Evolutionary conservation across 164 flowering plant genomes (phyloP).

Genomic region (Buxus sempervirens): DNA sequence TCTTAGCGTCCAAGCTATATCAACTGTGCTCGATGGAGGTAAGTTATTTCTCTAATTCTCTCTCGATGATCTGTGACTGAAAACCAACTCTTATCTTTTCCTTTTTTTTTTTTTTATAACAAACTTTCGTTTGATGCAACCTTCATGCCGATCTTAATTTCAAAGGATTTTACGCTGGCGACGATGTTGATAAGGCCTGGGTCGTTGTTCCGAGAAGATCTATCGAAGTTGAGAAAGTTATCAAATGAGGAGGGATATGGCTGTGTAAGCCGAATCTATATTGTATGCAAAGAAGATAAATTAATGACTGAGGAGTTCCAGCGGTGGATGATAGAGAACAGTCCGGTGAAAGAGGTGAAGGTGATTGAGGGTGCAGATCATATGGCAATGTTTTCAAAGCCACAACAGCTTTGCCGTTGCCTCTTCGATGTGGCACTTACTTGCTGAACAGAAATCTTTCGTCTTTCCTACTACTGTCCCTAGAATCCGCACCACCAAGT

Average conservation of each 20-base stretch:
- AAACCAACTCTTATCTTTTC: background rate
- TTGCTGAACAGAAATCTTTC: no score
- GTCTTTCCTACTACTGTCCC: no score
- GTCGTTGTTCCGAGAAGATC: constrained; percentile 11
- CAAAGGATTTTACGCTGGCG: constrained; percentile 29
- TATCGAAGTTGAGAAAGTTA: constrained; percentile 22
- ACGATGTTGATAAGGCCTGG: constrained; percentile 21
- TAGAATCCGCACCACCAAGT: no score
- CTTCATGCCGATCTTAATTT: no score
- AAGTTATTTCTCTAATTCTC: background rate
- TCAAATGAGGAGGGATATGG: constrained; percentile 16
- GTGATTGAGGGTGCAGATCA: constrained; percentile 25
- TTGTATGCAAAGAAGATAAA: constrained; percentile 17
- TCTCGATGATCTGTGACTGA: background rate
- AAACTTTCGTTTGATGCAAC: no score
- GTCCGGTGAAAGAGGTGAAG: constrained; percentile 17
- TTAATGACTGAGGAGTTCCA: constrained; percentile 5
- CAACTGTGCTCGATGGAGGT: constrained; percentile 40
- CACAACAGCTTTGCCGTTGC: constrained; percentile 14
- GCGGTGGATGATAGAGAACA: constrained; percentile 20
- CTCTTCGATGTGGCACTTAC: constrained; percentile 14
- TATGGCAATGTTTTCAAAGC: constrained; percentile 26
- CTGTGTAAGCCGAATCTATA: no score
- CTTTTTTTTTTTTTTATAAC: background rate
- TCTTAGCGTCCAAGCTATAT: constrained; percentile 22